Percentiles rank a stretch among this genome's conserved stretches.
Conservation (phyloP, 2,329 filamentous ascomycete genomes). For the Aspergillus tamarii region DNA sequence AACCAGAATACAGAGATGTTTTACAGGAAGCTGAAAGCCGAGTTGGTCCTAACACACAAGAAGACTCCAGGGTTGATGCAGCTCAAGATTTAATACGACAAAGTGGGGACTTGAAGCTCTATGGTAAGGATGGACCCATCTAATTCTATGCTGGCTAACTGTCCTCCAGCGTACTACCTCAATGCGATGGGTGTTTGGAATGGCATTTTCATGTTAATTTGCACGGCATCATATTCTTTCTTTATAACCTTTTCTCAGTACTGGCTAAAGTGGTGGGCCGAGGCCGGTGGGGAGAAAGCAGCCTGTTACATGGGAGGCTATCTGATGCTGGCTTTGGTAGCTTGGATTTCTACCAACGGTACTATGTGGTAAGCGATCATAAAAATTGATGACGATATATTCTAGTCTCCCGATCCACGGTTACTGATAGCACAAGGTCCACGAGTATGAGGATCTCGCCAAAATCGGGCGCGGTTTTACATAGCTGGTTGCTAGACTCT, state of each 20-base stretch:
- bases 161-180: not conserved
- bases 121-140: not conserved
- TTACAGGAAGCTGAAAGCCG: no score
- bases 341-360: not conserved
- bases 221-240: slow-evolving; percentile 4
- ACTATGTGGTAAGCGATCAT: not conserved
- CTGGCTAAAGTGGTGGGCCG: not conserved
- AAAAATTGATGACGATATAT: no score
- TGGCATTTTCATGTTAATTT: not conserved
- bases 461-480: not conserved
- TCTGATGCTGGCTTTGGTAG: not conserved
- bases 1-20: not conserved
- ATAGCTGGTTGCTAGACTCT: not conserved
- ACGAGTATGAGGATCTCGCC: not conserved
- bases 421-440: not conserved
- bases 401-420: no score
- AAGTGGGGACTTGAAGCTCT: not conserved
- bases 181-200: not conserved
- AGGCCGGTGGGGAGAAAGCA: not conserved
- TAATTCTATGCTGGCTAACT: no score
- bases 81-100: not conserved
- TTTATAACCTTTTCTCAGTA: slow-evolving; percentile 7
- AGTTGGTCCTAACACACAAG: not conserved
- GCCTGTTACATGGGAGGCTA: not conserved
- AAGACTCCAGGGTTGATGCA: not conserved